A percentile compares a stretch with the other conserved stretches of the same genome.
Conservation (phyloP, 2,329 filamentous ascomycete genomes). For the Monosporascus sp. region DNA sequence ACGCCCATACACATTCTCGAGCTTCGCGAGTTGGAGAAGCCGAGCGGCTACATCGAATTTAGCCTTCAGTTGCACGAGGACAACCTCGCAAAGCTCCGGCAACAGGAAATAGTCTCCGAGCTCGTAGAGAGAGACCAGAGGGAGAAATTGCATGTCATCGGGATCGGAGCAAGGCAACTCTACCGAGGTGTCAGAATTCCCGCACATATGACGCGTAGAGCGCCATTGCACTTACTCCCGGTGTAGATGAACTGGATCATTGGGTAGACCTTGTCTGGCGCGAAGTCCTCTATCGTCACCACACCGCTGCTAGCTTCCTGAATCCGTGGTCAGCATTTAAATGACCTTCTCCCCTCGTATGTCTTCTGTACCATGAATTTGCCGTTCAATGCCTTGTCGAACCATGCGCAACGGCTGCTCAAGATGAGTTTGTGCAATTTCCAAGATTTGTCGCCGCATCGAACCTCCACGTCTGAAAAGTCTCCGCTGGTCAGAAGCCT, state of each 20-base stretch:
- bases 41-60: not conserved
- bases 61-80: not conserved
- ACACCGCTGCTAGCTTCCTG: conserved; percentile 13
- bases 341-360: not conserved
- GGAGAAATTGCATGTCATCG: not conserved
- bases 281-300: conserved; percentile 14
- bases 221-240: conserved; percentile 5
- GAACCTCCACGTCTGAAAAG: conserved; percentile 17
- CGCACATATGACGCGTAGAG: too few relatives aligned
- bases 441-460: conserved; percentile 16
- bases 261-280: conserved; percentile 11
- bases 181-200: too few relatives aligned
- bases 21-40: not conserved
- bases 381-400: conserved; percentile 18
- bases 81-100: not conserved
- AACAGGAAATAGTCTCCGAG: not conserved
- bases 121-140: not conserved
- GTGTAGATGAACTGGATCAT: conserved; percentile 20
- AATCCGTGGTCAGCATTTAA: not conserved
- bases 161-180: too few relatives aligned
- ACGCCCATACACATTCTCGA: not conserved
- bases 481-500: conserved; percentile 8
- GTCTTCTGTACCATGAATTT: conserved; percentile 5
- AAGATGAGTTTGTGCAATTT: conserved; percentile 19
- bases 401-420: conserved; percentile 19